phyloP scores from a whole-genome alignment of 2,329 filamentous ascomycete species.

The Fusarium veterinarium region DNA sequence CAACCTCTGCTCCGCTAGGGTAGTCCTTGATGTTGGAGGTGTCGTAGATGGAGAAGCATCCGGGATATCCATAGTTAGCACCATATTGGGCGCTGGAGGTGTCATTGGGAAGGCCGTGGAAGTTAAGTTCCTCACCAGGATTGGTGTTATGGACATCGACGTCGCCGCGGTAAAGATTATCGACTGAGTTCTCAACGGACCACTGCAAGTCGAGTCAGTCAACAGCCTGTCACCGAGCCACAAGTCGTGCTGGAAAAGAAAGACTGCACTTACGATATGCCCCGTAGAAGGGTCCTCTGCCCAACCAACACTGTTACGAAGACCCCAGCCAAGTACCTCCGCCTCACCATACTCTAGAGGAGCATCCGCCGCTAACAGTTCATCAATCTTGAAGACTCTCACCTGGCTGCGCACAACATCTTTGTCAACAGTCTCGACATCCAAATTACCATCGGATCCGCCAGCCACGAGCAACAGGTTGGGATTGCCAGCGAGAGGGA shows the following conservation, averaged over 20 bases:
- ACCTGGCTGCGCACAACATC: constrained; percentile 10
- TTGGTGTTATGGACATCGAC: constrained; percentile 12
- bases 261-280: not conserved
- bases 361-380: not conserved
- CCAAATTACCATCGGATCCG: constrained; percentile 10
- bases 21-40: not conserved
- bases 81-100: not conserved
- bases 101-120: constrained; percentile 9
- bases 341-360: not conserved
- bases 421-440: constrained; percentile 2
- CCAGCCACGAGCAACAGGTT: constrained; percentile 9
- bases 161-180: constrained; percentile 6
- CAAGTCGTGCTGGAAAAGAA: accelerated
- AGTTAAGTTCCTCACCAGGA: constrained; percentile 13
- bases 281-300: constrained; percentile 8
- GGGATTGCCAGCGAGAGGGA: constrained; percentile 5
- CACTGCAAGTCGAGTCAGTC: not conserved
- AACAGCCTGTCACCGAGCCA: accelerated
- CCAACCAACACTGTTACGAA: constrained; percentile 18
- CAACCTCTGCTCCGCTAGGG: not conserved
- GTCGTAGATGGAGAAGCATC: constrained; percentile 14
- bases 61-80: constrained; percentile 14
- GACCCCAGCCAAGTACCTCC: constrained; percentile 2
- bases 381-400: constrained; percentile 2
- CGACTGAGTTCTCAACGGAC: constrained; percentile 18